These are phyloP conservation scores for Paragyromitra xinjiangensis DNA, from an alignment of 495 filamentous ascomycete genomes.

Conservation along the genomic window DNA sequence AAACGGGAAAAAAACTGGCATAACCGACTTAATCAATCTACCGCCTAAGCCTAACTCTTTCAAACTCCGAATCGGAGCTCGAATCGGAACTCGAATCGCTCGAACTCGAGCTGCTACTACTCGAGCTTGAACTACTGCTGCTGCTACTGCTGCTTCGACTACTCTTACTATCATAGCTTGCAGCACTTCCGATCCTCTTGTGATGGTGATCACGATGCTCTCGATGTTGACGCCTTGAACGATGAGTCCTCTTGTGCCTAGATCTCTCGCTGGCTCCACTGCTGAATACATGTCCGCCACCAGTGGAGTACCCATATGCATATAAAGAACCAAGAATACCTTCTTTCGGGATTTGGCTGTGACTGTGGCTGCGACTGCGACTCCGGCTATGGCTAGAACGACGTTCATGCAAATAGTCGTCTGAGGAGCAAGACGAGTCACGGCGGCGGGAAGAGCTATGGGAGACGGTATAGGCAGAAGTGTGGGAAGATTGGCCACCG, in stretches of 20 bases:
- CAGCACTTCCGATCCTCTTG: conserved; percentile 37
- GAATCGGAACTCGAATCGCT: conserved; percentile 43
- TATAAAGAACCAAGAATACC: conserved; percentile 51
- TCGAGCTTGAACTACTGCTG: conserved; percentile 46
- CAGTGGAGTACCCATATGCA: conserved; percentile 55
- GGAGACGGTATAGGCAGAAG: conserved; percentile 31
- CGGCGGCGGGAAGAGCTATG: conserved; percentile 41
- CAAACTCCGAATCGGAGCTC: conserved; percentile 39
- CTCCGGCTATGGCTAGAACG: conserved; percentile 13
- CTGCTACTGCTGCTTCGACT: conserved; percentile 45
- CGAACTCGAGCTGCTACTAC: conserved; percentile 24
- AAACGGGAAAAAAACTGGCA: conserved; percentile 12
- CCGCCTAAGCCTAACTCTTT: conserved; percentile 4
- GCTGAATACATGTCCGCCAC: conserved; percentile 55
- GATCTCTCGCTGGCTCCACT: conserved; percentile 40
- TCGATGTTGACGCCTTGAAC: conserved; percentile 14
- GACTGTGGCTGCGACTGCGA: conserved; percentile 46
- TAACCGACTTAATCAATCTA: neutral
- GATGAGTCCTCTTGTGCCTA: conserved; percentile 52
- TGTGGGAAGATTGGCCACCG: conserved; percentile 53
- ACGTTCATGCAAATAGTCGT: conserved; percentile 12
- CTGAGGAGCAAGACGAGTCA: conserved; percentile 50
- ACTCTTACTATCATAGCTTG: conserved; percentile 36
- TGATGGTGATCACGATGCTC: conserved; percentile 32
- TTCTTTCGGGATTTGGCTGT: conserved; percentile 53